phyloP scores from a whole-genome alignment of 192 early-diverging fungal genomes.

The Umbelopsis ramanniana region DNA sequence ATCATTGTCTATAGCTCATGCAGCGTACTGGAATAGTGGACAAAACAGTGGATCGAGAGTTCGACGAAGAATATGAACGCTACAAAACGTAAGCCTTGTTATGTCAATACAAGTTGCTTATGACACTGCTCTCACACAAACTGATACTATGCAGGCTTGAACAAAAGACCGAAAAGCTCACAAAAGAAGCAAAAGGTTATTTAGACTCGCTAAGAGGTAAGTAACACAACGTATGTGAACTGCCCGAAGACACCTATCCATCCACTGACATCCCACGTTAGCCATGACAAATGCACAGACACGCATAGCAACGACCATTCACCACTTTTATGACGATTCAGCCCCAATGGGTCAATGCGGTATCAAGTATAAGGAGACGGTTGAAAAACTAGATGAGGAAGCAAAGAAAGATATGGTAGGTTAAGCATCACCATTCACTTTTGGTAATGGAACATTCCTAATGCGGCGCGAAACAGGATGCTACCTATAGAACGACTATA shows the following conservation, averaged over 20 bases:
- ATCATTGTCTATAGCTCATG: constrained; percentile 49
- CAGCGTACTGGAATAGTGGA: constrained; percentile 78
- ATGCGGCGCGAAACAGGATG: constrained; percentile 57
- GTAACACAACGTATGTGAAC: too few relatives aligned
- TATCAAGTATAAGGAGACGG: constrained; percentile 82
- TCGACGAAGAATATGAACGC: constrained; percentile 46
- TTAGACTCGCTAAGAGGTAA: constrained; percentile 80
- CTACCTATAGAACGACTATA: constrained; percentile 84
- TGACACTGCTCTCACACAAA: neutral
- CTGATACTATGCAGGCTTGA: constrained; percentile 67
- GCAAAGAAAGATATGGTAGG: constrained; percentile 78
- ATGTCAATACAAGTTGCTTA: neutral
- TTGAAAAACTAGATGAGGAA: constrained; percentile 80
- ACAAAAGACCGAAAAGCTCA: constrained; percentile 76
- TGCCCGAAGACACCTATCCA: too few relatives aligned
- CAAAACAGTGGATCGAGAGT: constrained; percentile 74
- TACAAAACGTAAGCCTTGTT: constrained; percentile 40
- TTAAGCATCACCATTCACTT: neutral
- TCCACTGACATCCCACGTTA: neutral
- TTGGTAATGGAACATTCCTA: neutral
- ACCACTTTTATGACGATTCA: constrained; percentile 88
- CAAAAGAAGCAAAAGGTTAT: constrained; percentile 94
- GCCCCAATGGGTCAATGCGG: constrained; percentile 75
- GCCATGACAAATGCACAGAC: constrained; percentile 87
- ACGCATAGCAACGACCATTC: constrained; percentile 84